A percentile compares a stretch with the other conserved stretches of the same genome.
These are phyloP conservation scores for Infundibulicybe gibba DNA, from an alignment of 768 basidiomycete species.

Conservation along the genomic window DNA sequence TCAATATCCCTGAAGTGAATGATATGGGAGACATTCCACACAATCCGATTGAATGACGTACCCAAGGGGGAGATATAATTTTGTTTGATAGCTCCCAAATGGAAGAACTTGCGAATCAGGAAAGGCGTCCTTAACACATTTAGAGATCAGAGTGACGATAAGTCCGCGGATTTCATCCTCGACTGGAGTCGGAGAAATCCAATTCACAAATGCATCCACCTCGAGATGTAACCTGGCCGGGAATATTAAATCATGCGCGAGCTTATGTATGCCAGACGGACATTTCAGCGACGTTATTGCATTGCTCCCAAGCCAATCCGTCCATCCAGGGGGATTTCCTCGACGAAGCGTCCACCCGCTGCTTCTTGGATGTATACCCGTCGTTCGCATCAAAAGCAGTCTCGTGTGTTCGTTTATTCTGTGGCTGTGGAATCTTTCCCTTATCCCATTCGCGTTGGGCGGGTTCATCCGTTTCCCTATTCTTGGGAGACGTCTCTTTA, in stretches of 20 bases:
- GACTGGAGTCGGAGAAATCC: constrained; percentile 80
- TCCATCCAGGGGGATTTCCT: constrained; percentile 70
- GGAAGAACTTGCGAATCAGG: constrained; percentile 79
- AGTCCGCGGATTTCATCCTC: constrained; percentile 86
- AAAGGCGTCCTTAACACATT: constrained; percentile 61
- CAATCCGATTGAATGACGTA: constrained; percentile 34
- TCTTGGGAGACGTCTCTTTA: background rate
- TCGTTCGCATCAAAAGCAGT: constrained; percentile 41
- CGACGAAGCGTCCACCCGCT: constrained; percentile 45
- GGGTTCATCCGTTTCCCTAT: background rate
- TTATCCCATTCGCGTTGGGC: constrained; percentile 9
- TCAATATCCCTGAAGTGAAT: constrained; percentile 78
- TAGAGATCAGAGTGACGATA: constrained; percentile 65
- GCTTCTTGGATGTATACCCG: constrained; percentile 49
- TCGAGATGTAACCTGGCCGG: constrained; percentile 75
- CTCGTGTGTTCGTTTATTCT: constrained; percentile 45
- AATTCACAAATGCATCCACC: constrained; percentile 78
- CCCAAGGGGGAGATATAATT: constrained; percentile 91
- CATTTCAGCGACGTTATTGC: constrained; percentile 82
- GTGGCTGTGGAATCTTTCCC: constrained; percentile 8
- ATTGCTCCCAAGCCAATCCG: constrained; percentile 67
- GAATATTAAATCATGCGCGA: constrained; percentile 1
- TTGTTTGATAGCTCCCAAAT: constrained; percentile 93
- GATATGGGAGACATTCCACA: constrained; percentile 11
- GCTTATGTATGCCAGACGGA: constrained; percentile 32